These are phyloP conservation scores for Cnidoscolus chayamansa DNA, from an alignment of 441 rosid genomes.

Conservation along the genomic window DNA sequence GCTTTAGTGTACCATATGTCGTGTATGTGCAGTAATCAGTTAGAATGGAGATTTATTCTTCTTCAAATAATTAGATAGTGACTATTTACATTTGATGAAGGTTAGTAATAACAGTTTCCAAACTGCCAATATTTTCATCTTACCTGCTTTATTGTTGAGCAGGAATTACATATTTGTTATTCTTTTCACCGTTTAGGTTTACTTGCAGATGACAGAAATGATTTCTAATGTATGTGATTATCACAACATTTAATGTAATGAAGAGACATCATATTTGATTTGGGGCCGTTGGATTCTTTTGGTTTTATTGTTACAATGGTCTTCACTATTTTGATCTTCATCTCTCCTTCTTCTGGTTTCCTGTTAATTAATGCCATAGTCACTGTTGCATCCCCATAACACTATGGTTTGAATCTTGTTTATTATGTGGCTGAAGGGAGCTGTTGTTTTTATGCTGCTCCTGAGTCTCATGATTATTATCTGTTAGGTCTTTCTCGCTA, in stretches of 20 bases:
- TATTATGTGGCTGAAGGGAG: no score
- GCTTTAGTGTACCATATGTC: constrained; percentile 45
- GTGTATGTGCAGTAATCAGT: constrained; percentile 46
- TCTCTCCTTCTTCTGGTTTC: neutral
- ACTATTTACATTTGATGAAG: constrained; percentile 28
- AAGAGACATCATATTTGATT: constrained; percentile 26
- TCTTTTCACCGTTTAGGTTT: neutral
- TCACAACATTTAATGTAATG: constrained; percentile 28
- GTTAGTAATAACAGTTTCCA: constrained; percentile 32
- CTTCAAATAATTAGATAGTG: constrained; percentile 35
- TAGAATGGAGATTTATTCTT: constrained; percentile 42
- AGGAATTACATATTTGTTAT: constrained; percentile 14
- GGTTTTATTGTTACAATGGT: neutral
- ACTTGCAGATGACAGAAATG: constrained; percentile 25
- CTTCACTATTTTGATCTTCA: neutral
- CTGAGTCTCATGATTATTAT: no score
- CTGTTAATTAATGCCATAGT: no score
- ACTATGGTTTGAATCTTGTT: no score
- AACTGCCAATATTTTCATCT: constrained; percentile 11
- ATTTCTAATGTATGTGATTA: constrained; percentile 31
- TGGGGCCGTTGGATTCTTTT: constrained; percentile 1
- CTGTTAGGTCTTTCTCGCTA: no score
- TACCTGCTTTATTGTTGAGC: constrained; percentile 28
- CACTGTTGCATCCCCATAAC: no score
- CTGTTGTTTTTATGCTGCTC: no score